Evolutionary conservation across 2,329 filamentous ascomycete genomes (phyloP), one percentile per base, ranked within the genome.

Genomic region (Alternaria arbusti): DNA sequence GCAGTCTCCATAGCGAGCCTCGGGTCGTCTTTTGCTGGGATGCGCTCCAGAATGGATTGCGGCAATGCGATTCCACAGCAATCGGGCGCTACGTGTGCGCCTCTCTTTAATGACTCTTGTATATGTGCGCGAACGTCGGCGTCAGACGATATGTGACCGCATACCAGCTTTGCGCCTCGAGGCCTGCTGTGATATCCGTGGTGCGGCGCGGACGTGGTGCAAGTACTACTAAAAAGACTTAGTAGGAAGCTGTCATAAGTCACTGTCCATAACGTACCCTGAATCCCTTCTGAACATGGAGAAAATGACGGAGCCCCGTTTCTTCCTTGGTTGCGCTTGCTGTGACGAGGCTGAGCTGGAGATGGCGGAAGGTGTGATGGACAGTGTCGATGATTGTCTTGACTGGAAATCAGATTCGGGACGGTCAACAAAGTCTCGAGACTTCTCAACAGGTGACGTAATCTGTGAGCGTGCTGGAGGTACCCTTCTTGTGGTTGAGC

Each of bases 1-100:
- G 46, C 43, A 13, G 47, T 57, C 7, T 64, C 60, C 3, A 64
- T 20, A 23, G 82, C 68, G 12, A 74, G 69, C 36, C 73, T 74
- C 55, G 78, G 75, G 63, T 83, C 80, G 68, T 79, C 75, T 47
- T 77, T 72, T 8, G 76, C 79, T 70, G 80, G 70, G 8, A 81
- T 77, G 36, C 71, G 70, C 54, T 81, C 78, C 10, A 84, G 71
- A n/a, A 82, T 66, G 4, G 67, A 65, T 17, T 76, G 79, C n/a
- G 82, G 80, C 17, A 83, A 71, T 3, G 78, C 77, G 13, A 70
- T 75, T 13, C 78, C 79, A 64, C 82, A 84, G 63, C 82, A 84
- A 57, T 71, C 78, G 0, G 82, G 82, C 10, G 77, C 69, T 9
- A 68, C 55, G 12, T 71, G 70, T 47, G 73, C 68, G 52, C 76